These are phyloP conservation scores for Diaporthe sp. DNA, from an alignment of 2,329 filamentous ascomycete genomes.

Conservation along the genomic window DNA sequence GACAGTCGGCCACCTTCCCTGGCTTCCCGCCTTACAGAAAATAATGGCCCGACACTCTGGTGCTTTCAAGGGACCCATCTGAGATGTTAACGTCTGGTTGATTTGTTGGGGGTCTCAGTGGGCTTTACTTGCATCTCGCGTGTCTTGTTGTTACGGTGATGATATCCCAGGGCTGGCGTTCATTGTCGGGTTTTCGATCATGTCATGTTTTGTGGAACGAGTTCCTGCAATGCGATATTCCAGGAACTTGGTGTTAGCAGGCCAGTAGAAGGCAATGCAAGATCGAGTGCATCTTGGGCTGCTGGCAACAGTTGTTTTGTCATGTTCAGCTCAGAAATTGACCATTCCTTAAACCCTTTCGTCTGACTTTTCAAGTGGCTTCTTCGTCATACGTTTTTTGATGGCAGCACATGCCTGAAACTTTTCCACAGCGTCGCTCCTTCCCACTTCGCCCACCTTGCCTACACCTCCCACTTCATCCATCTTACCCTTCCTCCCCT, in stretches of 20 bases:
- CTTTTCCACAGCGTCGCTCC: background rate
- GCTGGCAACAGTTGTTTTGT: background rate
- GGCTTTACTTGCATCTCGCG: background rate
- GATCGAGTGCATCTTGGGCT: background rate
- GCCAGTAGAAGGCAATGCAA: background rate
- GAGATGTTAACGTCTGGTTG: background rate
- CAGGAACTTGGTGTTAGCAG: background rate
- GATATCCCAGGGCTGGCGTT: slow-evolving; percentile 21
- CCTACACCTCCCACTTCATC: slow-evolving; percentile 32
- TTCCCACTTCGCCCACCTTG: slow-evolving; percentile 14
- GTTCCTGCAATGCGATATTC: background rate
- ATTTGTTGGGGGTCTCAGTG: background rate
- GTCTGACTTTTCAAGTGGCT: no score
- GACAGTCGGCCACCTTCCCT: slow-evolving; percentile 25
- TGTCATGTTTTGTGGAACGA: background rate
- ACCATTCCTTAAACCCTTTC: background rate
- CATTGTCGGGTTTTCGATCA: background rate
- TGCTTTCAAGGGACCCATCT: slow-evolving; percentile 22
- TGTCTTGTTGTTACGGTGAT: background rate
- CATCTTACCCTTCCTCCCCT: background rate
- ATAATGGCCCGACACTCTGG: slow-evolving; percentile 12
- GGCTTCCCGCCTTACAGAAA: slow-evolving; percentile 14
- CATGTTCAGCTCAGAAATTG: background rate
- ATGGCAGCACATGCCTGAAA: background rate
- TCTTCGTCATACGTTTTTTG: background rate